Conservation (phyloP, 805 yeast genomes). For the Candida coquimbonensis region DNA sequence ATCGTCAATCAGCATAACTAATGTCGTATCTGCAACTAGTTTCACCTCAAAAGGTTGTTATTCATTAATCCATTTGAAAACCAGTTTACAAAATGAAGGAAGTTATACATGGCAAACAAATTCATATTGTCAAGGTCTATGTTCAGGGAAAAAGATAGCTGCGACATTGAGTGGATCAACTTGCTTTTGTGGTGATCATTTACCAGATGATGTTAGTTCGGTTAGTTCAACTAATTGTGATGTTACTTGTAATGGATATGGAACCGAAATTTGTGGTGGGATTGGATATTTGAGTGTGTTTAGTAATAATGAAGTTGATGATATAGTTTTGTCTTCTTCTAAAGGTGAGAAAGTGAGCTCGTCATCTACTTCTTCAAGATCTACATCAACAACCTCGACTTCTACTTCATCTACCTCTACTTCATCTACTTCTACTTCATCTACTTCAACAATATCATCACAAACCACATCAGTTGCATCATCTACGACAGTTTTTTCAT, state of each 20-base stretch:
- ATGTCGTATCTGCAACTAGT: background rate
- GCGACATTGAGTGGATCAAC: constrained; percentile 46
- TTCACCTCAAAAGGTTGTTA: constrained; percentile 28
- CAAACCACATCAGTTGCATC: background rate
- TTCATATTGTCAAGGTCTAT: constrained; percentile 44
- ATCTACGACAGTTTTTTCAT: background rate
- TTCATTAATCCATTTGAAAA: constrained; percentile 18
- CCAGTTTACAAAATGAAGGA: constrained; percentile 32
- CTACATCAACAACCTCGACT: constrained; percentile 7
- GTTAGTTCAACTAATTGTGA: constrained; percentile 32
- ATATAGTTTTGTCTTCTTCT: constrained; percentile 8
- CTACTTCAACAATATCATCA: background rate
- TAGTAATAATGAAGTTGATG: constrained; percentile 32
- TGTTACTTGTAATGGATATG: constrained; percentile 51
- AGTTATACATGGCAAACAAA: constrained; percentile 52
- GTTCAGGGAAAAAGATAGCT: constrained; percentile 50
- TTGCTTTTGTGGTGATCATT: constrained; percentile 61
- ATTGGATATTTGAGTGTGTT: constrained; percentile 39
- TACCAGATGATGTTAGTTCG: constrained; percentile 27
- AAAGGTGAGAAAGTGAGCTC: background rate
- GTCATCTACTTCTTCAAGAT: constrained; percentile 4
- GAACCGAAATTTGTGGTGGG: constrained; percentile 58
- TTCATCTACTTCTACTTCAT: background rate
- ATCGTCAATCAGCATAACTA: too few relatives aligned
- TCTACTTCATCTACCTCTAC: constrained; percentile 5